Evolutionary conservation across 148 eudicot species (phyloP).

Genomic region (Fagopyrum tataricum): DNA sequence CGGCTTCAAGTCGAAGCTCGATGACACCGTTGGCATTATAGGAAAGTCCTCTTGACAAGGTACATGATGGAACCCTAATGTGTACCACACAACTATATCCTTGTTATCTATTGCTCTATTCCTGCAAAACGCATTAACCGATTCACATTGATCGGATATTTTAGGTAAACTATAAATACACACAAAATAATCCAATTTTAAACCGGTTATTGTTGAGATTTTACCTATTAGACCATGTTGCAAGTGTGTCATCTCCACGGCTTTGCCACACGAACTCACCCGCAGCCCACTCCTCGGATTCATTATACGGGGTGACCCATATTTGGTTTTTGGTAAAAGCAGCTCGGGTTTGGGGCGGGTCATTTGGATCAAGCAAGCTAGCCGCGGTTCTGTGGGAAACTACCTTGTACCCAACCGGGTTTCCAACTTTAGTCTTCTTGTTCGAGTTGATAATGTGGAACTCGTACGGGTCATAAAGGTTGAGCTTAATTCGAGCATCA

Average conservation of each 20-base stretch:
- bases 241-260: constrained; percentile 80
- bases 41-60: constrained; percentile 94
- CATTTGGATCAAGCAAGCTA: constrained; percentile 67
- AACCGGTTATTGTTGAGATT: background rate
- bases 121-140: constrained; percentile 35
- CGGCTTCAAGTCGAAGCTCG: constrained; percentile 82
- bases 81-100: constrained; percentile 83
- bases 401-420: constrained; percentile 91
- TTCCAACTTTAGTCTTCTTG: constrained; percentile 67
- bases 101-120: constrained; percentile 66
- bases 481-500: constrained; percentile 84
- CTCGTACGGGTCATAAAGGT: constrained; percentile 73
- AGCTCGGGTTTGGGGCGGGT: constrained; percentile 84
- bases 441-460: constrained; percentile 71
- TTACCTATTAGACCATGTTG: constrained; percentile 85
- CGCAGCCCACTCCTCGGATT: constrained; percentile 84
- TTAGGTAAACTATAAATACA: background rate
- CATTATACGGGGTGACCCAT: constrained; percentile 90
- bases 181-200: background rate
- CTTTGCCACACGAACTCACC: constrained; percentile 76
- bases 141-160: too few relatives aligned
- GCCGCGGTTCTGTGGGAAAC: constrained; percentile 86
- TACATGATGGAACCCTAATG: constrained; percentile 80
- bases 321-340: constrained; percentile 92
- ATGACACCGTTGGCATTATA: constrained; percentile 83